Base-by-base conservation (phyloP, 2,329 filamentous ascomycete genomes). In the Akanthomyces dipterigenus region DNA sequence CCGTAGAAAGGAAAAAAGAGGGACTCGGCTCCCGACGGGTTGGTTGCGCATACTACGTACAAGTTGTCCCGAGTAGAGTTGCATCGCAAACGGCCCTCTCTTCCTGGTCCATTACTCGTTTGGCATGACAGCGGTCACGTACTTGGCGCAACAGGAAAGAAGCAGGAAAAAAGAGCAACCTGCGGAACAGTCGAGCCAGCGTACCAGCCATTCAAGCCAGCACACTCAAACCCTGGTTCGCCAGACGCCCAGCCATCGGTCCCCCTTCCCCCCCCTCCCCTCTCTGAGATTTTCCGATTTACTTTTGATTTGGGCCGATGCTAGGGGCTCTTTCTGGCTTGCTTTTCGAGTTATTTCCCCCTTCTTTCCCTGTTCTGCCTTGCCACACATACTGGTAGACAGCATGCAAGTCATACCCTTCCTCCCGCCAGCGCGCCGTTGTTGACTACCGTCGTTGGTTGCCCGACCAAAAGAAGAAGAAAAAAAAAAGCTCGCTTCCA, bases 281-380 rank as follows among this genome's bases (percentile, higher is more conserved):
- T 20, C 51, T 20, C 14, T 54, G 36, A 40, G 53, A 55, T 55
- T 55, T 8, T 45, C 53, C 53, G 53, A 55, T 55, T 45, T 55
- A 55, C 53, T 55, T 55, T 55, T 55, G 53, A 55, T 55, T 54
- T 45, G 40, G 40, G 11, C 31, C 53, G 53, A 55, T 55, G 53
- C 53, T 43, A 43, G 38, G 53, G 38, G 9, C 26, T 11, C 20
- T 16, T 50, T 31, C 14, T 20, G 14, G 22, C 22, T 8, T 34
- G 8, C 18, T 50, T 50, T 28, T n/a, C 45, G 12, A 9, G 14
- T 28, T 48, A 5, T 50, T 26, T 34, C 22, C 24, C 38, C 12
- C 28, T 55, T 43, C 40, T 40, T 9, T 26, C 5, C 12, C 4
- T 34, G 3, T 34, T 34, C 31, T 34, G 31, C 31, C 31, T 34